phyloP scores from a whole-genome alignment of 2,329 filamentous ascomycete genomes.

The Pyrenochaeta sp. region DNA sequence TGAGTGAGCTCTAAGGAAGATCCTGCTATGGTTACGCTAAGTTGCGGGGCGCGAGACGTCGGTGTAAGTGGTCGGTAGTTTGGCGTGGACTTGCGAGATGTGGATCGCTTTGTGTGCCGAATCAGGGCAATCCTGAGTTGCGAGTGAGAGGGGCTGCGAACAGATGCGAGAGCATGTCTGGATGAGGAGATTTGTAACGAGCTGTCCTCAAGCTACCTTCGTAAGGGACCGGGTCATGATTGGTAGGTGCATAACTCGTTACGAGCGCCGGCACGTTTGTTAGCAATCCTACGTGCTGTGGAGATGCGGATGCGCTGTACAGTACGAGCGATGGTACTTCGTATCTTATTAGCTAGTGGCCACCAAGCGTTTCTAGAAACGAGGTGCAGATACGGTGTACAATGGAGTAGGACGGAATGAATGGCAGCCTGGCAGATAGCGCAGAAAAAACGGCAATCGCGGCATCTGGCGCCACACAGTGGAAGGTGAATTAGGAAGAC shows the following conservation, averaged over 20 bases:
- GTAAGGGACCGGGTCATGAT: not conserved
- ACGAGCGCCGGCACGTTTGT: not conserved
- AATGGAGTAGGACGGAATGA: not conserved
- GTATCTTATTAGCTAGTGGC: not conserved
- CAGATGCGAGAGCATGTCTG: not conserved
- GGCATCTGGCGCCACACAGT: not conserved
- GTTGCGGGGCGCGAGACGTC: not conserved
- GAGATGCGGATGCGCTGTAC: not conserved
- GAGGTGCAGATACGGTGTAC: not conserved
- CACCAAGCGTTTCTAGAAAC: not conserved
- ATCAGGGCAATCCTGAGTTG: not conserved
- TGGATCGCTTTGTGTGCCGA: not conserved
- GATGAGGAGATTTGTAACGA: not conserved
- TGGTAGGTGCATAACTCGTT: not conserved
- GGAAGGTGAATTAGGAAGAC: not conserved
- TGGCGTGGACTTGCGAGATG: not conserved
- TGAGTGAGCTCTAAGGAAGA: not conserved
- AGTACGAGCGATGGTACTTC: not conserved
- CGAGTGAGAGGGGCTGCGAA: not conserved
- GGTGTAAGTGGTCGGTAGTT: not conserved
- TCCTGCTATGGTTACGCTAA: not conserved
- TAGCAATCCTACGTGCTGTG: not conserved
- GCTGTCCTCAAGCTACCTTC: no score
- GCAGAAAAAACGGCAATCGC: not conserved
- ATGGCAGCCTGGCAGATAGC: not conserved